Conservation (phyloP, 2,329 filamentous ascomycete species). For the Teratosphaeria epicoccoides region DNA sequence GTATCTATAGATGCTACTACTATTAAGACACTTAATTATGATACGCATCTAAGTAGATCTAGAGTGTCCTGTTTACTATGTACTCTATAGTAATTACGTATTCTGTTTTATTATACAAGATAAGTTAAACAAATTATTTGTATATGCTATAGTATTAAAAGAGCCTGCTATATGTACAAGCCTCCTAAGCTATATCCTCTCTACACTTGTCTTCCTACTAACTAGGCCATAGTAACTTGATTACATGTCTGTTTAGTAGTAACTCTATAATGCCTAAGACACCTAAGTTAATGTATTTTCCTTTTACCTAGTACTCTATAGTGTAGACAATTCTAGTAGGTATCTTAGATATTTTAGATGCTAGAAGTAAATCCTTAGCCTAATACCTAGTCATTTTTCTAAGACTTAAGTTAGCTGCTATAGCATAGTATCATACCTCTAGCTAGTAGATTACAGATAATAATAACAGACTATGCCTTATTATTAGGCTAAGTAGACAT, state of each 20-base stretch:
- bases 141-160: neutral
- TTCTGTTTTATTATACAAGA: neutral
- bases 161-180: neutral
- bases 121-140: neutral
- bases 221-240: neutral
- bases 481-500: too few species aligned
- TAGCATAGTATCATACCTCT: too few species aligned
- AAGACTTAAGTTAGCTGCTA: too few species aligned
- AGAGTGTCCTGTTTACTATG: neutral
- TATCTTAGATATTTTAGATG: neutral
- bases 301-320: neutral
- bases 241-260: neutral
- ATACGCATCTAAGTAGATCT: neutral
- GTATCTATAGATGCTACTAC: neutral
- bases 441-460: too few species aligned
- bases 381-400: neutral
- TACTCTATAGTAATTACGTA: neutral
- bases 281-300: neutral
- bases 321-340: neutral
- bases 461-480: too few species aligned
- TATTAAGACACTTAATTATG: neutral
- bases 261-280: neutral
- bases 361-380: neutral
- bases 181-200: neutral
- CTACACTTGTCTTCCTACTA: neutral